Base-by-base conservation (phyloP, 2,329 filamentous ascomycete species). In the Talaromyces sp. region DNA sequence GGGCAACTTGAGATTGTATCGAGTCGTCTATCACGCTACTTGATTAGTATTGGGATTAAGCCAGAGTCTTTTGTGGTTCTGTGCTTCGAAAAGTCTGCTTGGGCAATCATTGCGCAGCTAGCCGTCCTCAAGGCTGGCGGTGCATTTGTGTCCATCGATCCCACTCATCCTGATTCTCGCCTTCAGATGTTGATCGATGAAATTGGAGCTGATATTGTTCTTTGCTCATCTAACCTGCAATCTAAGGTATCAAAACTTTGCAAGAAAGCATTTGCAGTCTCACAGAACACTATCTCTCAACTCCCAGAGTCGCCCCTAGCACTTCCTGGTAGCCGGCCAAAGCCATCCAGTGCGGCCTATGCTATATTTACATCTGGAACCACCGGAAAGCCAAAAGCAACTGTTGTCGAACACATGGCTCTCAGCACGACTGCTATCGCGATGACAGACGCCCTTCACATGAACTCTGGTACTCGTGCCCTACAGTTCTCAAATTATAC, bases 341-440 rank as follows among this genome's bases (percentile, higher is more conserved):
- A 36, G 2, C 61, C 68, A 3, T 43, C 54, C 2, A 71, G 70
- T 47, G 65, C 69, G 17, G 85, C 85, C 0, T 88, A 86, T 62
- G 76, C 85, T 3, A 79, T 89, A 4, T 84, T 87, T 55, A 82
- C 80, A 0, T 81, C 81, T 2, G 81, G 82, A 0, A 82, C 81
- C 0, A 81, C 82, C 1, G 80, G 79, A 44, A 79, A 77, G 46
- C 82, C 83, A 0, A 84, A 84, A 52, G 85, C 84, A 1, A 81
- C 86, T 11, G 82, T 86, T 16, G 82, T 87, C 54, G 82, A 82
- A 7, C 86, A 89, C 60, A 73, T 73, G 0, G 79, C 83, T 1
- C 74, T 87, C 1, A 81, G 82, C 1, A 82, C 83, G 0, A 76
- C 78, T 0, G 79, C 83, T 42, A 62, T 78, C 3, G 76, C 78